phyloP scores from a whole-genome alignment of 2,329 filamentous ascomycete genomes.

The Berkeleyomyces basicola region DNA sequence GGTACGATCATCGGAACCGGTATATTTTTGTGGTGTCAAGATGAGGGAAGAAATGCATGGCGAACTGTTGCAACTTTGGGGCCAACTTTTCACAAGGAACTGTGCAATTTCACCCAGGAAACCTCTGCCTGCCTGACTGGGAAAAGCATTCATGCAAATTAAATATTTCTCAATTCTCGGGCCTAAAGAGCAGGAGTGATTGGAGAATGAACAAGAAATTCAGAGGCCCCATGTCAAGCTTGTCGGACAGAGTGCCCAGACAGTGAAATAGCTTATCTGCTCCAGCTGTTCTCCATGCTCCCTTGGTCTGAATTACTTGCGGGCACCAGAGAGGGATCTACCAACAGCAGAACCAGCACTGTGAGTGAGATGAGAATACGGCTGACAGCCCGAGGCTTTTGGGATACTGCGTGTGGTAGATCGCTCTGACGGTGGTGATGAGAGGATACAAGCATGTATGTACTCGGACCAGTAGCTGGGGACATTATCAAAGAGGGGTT shows the following conservation, averaged over 20 bases:
- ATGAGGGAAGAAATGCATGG: not conserved
- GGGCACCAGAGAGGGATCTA: not conserved
- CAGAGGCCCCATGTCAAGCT: conserved; percentile 7
- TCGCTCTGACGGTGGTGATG: no score
- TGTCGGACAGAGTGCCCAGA: conserved; percentile 6
- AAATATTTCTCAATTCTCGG: not conserved
- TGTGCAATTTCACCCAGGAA: not conserved
- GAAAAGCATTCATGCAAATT: conserved; percentile 1
- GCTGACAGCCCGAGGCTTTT: not conserved
- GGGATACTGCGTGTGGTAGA: not conserved
- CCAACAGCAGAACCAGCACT: not conserved
- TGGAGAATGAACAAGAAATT: not conserved
- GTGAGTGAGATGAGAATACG: not conserved
- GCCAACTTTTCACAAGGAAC: not conserved
- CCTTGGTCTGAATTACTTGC: not conserved
- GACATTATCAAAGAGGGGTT: not conserved
- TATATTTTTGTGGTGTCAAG: conserved; percentile 1
- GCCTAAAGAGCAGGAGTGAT: not conserved
- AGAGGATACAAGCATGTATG: no score
- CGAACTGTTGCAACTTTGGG: not conserved
- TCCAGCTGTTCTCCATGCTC: not conserved
- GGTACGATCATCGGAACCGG: not conserved
- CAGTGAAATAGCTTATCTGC: conserved; percentile 2
- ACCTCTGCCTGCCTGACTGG: not conserved
- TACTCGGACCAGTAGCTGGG: no score